These are phyloP conservation scores for Elsinoe necatrix DNA, from an alignment of 2,329 filamentous ascomycete species.

Conservation along the genomic window DNA sequence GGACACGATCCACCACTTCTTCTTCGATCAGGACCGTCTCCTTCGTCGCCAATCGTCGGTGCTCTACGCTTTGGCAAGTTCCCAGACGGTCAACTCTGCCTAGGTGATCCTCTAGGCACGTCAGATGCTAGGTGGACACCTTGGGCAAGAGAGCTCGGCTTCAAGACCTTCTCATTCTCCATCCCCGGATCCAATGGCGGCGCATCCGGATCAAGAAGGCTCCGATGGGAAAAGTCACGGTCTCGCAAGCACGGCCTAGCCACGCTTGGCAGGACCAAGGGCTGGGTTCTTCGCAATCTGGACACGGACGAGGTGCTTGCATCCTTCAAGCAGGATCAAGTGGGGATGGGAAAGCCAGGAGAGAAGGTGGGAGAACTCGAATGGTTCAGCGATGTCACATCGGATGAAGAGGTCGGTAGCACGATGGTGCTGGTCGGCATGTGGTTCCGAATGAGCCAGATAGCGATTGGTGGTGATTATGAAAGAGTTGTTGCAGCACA, in stretches of 20 bases:
- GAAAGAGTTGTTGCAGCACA: neutral
- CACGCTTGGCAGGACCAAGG: conserved; percentile 5
- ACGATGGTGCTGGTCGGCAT: conserved; percentile 11
- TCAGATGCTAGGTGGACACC: conserved; percentile 3
- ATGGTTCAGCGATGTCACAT: conserved; percentile 7
- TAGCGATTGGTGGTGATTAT: conserved; percentile 5
- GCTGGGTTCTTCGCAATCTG: conserved; percentile 7
- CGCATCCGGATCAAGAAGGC: neutral
- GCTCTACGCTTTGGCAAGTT: conserved; percentile 12
- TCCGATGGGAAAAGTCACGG: conserved; percentile 10
- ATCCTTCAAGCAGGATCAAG: conserved; percentile 2
- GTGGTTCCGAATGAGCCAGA: conserved; percentile 12
- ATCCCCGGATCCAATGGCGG: conserved; percentile 1
- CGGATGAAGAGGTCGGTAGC: neutral
- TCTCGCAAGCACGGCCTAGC: neutral
- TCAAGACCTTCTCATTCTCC: conserved; percentile 8
- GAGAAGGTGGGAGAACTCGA: conserved; percentile 1
- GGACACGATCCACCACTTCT: conserved; percentile 6
- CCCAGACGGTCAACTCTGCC: conserved; percentile 6
- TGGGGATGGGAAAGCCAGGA: neutral
- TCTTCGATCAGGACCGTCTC: neutral
- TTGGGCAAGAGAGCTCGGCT: conserved; percentile 6
- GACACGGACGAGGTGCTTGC: conserved; percentile 7
- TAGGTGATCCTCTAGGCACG: neutral
- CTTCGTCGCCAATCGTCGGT: conserved; percentile 1